Base-by-base conservation (phyloP, 1,284 basidiomycete species). In the Phellinidium pouzarii region DNA sequence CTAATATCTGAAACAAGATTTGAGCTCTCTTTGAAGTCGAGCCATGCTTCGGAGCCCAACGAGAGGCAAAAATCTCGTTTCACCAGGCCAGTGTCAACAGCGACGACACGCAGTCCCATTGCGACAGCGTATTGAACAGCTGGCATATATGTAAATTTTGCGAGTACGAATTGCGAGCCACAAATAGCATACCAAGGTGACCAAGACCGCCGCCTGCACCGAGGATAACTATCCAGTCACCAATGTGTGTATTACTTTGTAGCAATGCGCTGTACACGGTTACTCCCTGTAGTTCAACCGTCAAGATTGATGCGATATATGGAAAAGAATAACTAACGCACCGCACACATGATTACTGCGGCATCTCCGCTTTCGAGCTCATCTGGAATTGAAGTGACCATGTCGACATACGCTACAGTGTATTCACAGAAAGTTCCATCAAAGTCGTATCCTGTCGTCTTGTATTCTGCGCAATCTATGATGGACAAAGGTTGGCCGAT, bases 241-340 rank as follows among this genome's bases (percentile, higher is more conserved):
- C 85, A 9, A 78, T 68, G 8, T 64, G 71, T 17, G 73, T 65
- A 37, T 73, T 71, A 27, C 79, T 69, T 46, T 75, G 67, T 63
- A 83, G 87, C 56, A 91, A 66, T 0, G 78, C 87, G 62, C 80
- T 82, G 68, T 86, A 89, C 2, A 84, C 78, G 0, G 84, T 85
- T 23, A 85, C 60, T 25, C 82, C 83, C 73, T 80, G 58, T 53
- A 56, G 25, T 52, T 17, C 22, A 34, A 14, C 14, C 11, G 49
- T 8, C 40, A 14, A 53, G 48, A 20, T 25, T 8, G 38, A 26
- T n/a, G n/a, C n/a, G n/a, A n/a, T n/a, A n/a, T n/a, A n/a, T n/a
- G n/a, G 4, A n/a, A 40, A 20, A 8, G 29, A 46, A 51, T 14
- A 44, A 23, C 19, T 47, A 17, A 25, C 4, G 51, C 58, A 77